Evolutionary conservation across 2,329 filamentous ascomycete genomes (phyloP), one percentile per base, ranked within the genome.

Genomic region (Amauroascus verrucosus): DNA sequence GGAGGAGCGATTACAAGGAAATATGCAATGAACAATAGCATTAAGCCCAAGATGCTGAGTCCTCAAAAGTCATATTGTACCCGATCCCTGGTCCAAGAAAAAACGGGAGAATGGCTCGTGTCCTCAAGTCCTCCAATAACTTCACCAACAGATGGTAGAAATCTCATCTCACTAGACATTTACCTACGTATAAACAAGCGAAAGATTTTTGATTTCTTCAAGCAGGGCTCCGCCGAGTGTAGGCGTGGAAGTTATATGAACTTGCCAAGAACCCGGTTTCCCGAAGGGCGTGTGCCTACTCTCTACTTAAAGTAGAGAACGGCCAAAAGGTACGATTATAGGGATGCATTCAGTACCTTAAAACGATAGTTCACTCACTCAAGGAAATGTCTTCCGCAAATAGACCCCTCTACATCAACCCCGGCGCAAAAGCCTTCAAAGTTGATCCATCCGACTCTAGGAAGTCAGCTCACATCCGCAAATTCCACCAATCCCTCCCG

Each of bases 401-500:
- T 7, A 48, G 43, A 33, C 30, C 48, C 16, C 22, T 53, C 22
- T 54, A 48, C 45, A 54, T 38, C 24, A 57, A 60, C 41, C 43
- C 53, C 20, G 14, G 37, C 53, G 48, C 51, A 49, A 57, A 46
- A 54, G 54, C 50, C 56, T 56, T 54, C 49, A 53, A 54, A 16
- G 20, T 40, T 14, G 40, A 2, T 30, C 49, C 22, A 3, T 22
- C 46, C 2, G 18, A 48, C 37, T 26, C 32, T 18, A 32, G 35
- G 3, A 16, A 51, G 3, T 13, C 43, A 14, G 18, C 45, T 20
- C 16, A 60, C 59, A 70, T 56, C 67, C 65, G 58, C 35, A 49
- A 51, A 48, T 84, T 86, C 64, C 84, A 88, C 60, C 62, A 69
- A 28, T 70, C 67, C 1, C 72, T 87, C 1, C 81, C 81, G 1